Percentiles rank a stretch among this genome's conserved stretches.
phyloP scores from a whole-genome alignment of 768 basidiomycete genomes.

The Pulveroboletus sp. region DNA sequence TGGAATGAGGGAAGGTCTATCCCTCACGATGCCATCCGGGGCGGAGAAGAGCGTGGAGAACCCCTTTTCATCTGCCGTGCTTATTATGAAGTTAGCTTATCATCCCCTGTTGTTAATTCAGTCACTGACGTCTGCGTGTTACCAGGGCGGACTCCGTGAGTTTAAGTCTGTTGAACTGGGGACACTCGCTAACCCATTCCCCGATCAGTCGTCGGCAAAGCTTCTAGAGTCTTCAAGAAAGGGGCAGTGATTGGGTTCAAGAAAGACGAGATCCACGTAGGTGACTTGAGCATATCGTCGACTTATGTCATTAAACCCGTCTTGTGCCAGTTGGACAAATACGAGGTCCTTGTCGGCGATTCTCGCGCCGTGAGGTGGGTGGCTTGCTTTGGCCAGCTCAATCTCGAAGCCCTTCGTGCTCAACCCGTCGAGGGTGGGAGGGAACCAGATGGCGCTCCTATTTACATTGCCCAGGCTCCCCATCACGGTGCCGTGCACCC shows the following conservation, averaged over 20 bases:
- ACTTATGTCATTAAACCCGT: not conserved
- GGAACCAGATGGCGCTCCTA: slow-evolving; percentile 54
- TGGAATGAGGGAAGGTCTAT: slow-evolving; percentile 55
- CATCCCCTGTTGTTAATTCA: not conserved
- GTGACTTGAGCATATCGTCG: slow-evolving; percentile 5
- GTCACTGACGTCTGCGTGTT: slow-evolving; percentile 7
- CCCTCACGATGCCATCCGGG: slow-evolving; percentile 52
- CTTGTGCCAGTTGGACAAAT: slow-evolving; percentile 46
- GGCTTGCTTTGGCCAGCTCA: slow-evolving; percentile 39
- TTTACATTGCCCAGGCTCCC: slow-evolving; percentile 59
- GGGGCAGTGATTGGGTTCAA: slow-evolving; percentile 63
- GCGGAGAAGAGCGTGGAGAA: slow-evolving; percentile 50
- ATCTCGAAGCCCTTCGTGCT: slow-evolving; percentile 39
- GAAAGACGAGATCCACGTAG: slow-evolving; percentile 55
- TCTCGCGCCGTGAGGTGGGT: slow-evolving; percentile 57
- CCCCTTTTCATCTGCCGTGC: slow-evolving; percentile 56
- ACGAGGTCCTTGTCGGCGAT: slow-evolving; percentile 70
- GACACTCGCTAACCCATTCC: not conserved
- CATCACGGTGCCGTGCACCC: slow-evolving; percentile 51
- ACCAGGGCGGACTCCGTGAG: slow-evolving; percentile 52
- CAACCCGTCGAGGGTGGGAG: slow-evolving; percentile 64
- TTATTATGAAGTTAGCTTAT: slow-evolving; percentile 47
- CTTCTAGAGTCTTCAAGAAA: slow-evolving; percentile 49
- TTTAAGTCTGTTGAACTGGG: not conserved
- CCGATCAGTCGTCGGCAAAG: slow-evolving; percentile 60